phyloP scores from a whole-genome alignment of 1,139 yeast genomes.

The Geotrichum restrictum region DNA sequence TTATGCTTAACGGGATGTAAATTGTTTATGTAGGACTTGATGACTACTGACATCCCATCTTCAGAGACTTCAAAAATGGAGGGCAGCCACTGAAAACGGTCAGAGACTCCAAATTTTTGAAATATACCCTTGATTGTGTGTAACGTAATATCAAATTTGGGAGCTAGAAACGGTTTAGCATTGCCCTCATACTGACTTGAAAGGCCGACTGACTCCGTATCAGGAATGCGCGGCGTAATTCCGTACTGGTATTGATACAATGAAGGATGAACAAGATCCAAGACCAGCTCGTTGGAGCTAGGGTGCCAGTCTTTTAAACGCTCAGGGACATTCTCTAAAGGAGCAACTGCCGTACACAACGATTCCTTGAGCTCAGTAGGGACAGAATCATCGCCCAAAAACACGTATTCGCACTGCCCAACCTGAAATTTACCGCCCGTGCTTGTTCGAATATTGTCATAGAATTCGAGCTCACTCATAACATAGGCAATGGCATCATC shows the following conservation, averaged over 20 bases:
- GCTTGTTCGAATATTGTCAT: conserved; percentile 11
- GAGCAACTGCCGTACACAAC: conserved; percentile 14
- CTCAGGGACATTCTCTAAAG: conserved; percentile 54
- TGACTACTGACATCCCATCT: conserved; percentile 23
- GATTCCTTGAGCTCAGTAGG: conserved; percentile 22
- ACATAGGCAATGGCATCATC: conserved; percentile 21
- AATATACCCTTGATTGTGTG: conserved; percentile 23
- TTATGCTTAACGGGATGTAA: conserved; percentile 39
- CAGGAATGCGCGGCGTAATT: conserved; percentile 34
- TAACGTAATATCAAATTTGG: neutral
- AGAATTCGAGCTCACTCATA: conserved; percentile 25
- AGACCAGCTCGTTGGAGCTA: conserved; percentile 39
- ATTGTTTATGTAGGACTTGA: conserved; percentile 44
- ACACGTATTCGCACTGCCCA: conserved; percentile 19
- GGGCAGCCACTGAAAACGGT: conserved; percentile 31
- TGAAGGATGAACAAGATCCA: conserved; percentile 47
- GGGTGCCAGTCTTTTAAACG: conserved; percentile 42
- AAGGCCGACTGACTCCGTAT: conserved; percentile 14
- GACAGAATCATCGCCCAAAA: conserved; percentile 22
- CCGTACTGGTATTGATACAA: conserved; percentile 43
- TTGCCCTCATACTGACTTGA: neutral
- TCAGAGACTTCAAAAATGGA: conserved; percentile 23
- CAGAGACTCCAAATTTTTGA: conserved; percentile 25
- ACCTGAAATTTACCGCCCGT: conserved; percentile 19
- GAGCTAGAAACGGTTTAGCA: neutral